A percentile compares a stretch with the other conserved stretches of the same genome.
These are phyloP conservation scores for Chondrostereum purpureum DNA, from an alignment of 1,284 basidiomycete genomes.

Conservation along the genomic window DNA sequence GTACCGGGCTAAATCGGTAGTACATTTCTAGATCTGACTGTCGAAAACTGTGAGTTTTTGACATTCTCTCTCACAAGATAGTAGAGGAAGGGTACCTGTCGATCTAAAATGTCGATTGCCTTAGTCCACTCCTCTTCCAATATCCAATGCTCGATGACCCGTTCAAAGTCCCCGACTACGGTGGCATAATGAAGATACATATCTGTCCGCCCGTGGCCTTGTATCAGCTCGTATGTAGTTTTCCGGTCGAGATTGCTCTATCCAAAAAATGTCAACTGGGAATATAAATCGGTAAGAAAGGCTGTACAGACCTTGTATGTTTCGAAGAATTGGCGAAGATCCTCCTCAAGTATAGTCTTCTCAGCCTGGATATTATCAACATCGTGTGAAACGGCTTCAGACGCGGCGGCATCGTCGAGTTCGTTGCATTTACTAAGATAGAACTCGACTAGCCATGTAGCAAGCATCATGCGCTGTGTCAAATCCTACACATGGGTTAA, in stretches of 20 bases:
- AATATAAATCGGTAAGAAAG: slow-evolving; percentile 2
- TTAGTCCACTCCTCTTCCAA: slow-evolving; percentile 88
- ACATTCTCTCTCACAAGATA: not conserved
- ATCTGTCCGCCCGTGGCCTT: slow-evolving; percentile 88
- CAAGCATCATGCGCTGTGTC: slow-evolving; percentile 95
- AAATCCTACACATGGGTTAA: slow-evolving; percentile 54
- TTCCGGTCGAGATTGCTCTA: slow-evolving; percentile 79
- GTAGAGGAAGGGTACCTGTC: slow-evolving; percentile 65
- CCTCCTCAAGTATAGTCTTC: slow-evolving; percentile 83
- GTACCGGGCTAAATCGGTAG: slow-evolving; percentile 86
- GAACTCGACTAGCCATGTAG: slow-evolving; percentile 98
- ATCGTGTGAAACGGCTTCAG: slow-evolving; percentile 80
- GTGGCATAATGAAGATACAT: slow-evolving; percentile 90
- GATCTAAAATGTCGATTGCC: slow-evolving; percentile 82
- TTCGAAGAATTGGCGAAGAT: slow-evolving; percentile 85
- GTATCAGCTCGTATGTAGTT: slow-evolving; percentile 89
- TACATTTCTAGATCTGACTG: slow-evolving; percentile 83
- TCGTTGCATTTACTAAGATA: slow-evolving; percentile 96
- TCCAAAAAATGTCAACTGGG: slow-evolving; percentile 4
- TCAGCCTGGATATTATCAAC: slow-evolving; percentile 84
- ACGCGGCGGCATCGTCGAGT: slow-evolving; percentile 83
- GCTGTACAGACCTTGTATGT: slow-evolving; percentile 72
- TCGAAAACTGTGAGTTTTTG: slow-evolving; percentile 9
- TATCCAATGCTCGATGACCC: slow-evolving; percentile 91
- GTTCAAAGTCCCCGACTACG: slow-evolving; percentile 74